Evolutionary conservation across 345 rosid species (phyloP).

Genomic region (Cardamine chenopodiifolia): DNA sequence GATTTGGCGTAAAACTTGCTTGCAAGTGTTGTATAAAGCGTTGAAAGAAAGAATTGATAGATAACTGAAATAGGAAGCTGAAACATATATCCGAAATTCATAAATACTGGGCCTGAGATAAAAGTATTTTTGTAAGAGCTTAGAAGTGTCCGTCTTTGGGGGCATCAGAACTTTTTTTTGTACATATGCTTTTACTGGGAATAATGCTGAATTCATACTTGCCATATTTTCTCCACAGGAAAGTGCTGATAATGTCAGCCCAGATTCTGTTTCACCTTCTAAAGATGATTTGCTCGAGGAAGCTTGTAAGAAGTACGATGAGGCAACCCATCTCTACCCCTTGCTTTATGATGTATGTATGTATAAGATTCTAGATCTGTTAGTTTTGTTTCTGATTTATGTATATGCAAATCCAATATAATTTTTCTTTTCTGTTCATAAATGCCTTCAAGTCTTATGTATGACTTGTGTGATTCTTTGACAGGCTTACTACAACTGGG

Average conservation of each 20-base stretch:
- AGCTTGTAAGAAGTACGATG: slow-evolving; percentile 95
- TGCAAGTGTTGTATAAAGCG: neutral
- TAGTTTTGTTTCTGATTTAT: slow-evolving; percentile 18
- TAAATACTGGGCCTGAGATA: neutral
- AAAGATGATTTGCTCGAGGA: slow-evolving; percentile 96
- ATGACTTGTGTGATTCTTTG: slow-evolving; percentile 36
- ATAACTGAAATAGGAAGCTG: neutral
- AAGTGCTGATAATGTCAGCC: slow-evolving; percentile 91
- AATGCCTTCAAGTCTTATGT: slow-evolving; percentile 18
- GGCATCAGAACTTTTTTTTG: neutral
- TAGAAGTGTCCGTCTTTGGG: slow-evolving; percentile 1
- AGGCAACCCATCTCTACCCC: slow-evolving; percentile 90
- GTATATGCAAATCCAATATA: neutral
- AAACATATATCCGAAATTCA: neutral
- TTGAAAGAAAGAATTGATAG: neutral
- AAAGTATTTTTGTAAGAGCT: neutral
- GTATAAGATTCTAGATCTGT: neutral
- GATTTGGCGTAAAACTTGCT: slow-evolving; percentile 3
- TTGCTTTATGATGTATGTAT: slow-evolving; percentile 89
- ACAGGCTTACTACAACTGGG: slow-evolving; percentile 99
- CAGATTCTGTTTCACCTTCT: slow-evolving; percentile 91
- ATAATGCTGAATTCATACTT: slow-evolving; percentile 3
- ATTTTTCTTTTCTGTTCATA: neutral
- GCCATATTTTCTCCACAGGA: slow-evolving; percentile 60
- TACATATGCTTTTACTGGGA: neutral